Evolutionary conservation across 306 rosid species (phyloP).

Genomic region (Crataegus laevigata): DNA sequence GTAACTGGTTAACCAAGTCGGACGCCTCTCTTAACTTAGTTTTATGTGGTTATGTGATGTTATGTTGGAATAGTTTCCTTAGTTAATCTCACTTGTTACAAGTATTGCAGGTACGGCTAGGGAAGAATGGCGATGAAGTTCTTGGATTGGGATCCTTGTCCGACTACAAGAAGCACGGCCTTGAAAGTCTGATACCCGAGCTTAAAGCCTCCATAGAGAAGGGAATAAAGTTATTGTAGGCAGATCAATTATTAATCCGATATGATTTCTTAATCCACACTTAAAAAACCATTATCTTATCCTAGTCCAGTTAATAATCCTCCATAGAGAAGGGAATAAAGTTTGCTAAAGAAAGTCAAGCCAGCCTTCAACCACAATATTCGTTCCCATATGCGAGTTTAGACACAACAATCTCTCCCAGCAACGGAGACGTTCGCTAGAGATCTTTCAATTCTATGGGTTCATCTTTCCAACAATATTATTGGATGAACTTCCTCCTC

Average conservation of each 20-base stretch:
- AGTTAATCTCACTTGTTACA: background rate
- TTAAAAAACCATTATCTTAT: no score
- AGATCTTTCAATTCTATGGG: background rate
- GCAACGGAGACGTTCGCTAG: background rate
- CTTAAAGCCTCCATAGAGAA: slow-evolving; percentile 68
- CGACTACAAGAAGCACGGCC: slow-evolving; percentile 56
- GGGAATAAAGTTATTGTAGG: slow-evolving; percentile 44
- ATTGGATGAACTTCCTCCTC: background rate
- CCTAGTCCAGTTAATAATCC: no score
- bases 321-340: no score
- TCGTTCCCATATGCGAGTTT: no score
- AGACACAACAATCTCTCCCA: no score
- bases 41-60: background rate
- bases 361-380: no score
- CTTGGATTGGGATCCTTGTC: slow-evolving; percentile 64
- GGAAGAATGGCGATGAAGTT: slow-evolving; percentile 78
- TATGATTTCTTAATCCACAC: background rate
- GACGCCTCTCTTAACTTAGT: background rate
- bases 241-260: no score
- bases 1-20: slow-evolving; percentile 12
- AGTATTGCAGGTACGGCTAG: slow-evolving; percentile 57
- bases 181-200: slow-evolving; percentile 68
- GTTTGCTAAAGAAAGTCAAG: no score
- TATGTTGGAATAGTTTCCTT: background rate
- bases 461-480: background rate